A percentile compares a stretch with the other conserved stretches of the same genome.
Conservation (phyloP, 78 protist genomes). For the Dictyostelium capitatum region DNA sequence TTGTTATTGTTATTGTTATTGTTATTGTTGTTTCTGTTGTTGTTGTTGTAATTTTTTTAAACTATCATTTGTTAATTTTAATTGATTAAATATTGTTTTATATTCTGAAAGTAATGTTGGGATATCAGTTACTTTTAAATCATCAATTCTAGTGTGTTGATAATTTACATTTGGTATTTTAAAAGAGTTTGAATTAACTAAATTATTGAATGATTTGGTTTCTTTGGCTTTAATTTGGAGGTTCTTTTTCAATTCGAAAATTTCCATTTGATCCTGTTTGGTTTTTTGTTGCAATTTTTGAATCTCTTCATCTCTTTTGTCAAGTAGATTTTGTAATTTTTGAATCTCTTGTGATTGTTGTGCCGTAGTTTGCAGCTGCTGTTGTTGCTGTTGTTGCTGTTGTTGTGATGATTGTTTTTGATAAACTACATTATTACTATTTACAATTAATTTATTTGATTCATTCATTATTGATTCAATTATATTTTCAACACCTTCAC, state of each 20-base stretch:
- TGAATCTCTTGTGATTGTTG: neutral
- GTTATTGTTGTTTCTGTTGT: too few species aligned
- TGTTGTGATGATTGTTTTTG: neutral
- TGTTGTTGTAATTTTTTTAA: slow-evolving; percentile 26
- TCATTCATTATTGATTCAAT: slow-evolving; percentile 13
- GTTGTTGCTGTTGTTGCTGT: slow-evolving; percentile 13
- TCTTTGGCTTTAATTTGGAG: slow-evolving; percentile 6
- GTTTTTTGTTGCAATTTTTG: slow-evolving; percentile 6
- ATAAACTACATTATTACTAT: neutral
- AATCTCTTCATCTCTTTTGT: slow-evolving; percentile 46
- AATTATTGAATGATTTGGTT: neutral
- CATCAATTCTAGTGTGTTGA: slow-evolving; percentile 24
- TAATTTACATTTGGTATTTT: slow-evolving; percentile 12
- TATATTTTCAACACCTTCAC: neutral
- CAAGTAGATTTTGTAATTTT: slow-evolving; percentile 37
- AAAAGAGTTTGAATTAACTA: slow-evolving; percentile 4
- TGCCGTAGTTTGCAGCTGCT: neutral
- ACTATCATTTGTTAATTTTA: neutral
- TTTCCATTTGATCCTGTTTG: slow-evolving; percentile 36
- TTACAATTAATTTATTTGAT: neutral
- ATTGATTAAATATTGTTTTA: slow-evolving; percentile 13
- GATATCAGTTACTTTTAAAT: slow-evolving; percentile 21
- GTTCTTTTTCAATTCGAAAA: slow-evolving; percentile 47
- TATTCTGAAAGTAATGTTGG: slow-evolving; percentile 36
- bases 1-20: too few species aligned